These are phyloP conservation scores for Usnea hakonensis DNA, from an alignment of 495 filamentous ascomycete genomes.

Conservation along the genomic window DNA sequence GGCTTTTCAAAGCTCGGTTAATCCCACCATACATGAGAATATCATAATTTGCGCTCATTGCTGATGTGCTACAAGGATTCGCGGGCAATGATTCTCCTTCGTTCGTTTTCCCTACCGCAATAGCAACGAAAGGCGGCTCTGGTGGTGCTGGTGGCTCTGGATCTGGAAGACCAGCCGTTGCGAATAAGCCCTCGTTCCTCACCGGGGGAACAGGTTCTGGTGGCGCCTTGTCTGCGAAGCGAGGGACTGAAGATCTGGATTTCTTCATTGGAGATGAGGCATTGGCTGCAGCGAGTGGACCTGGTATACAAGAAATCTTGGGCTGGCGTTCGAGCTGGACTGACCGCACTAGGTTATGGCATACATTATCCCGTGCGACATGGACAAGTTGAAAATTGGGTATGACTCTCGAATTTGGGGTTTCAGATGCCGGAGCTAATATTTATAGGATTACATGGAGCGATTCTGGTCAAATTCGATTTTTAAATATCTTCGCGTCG, in stretches of 20 bases:
- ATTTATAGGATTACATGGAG: slow-evolving; percentile 83
- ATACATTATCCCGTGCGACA: slow-evolving; percentile 96
- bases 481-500: slow-evolving; percentile 97
- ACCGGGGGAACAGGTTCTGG: slow-evolving; percentile 77
- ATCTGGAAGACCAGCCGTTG: slow-evolving; percentile 80
- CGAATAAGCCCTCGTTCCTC: slow-evolving; percentile 88
- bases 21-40: slow-evolving; percentile 22
- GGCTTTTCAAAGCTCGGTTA: slow-evolving; percentile 96
- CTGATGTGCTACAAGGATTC: slow-evolving; percentile 58
- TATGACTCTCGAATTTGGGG: slow-evolving; percentile 29
- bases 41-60: neutral
- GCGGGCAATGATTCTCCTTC: slow-evolving; percentile 98
- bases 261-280: slow-evolving; percentile 99
- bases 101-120: slow-evolving; percentile 97
- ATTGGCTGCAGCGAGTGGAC: slow-evolving; percentile 70
- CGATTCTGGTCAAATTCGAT: slow-evolving; percentile 99
- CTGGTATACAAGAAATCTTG: slow-evolving; percentile 46
- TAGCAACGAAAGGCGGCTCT: slow-evolving; percentile 80
- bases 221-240: slow-evolving; percentile 80
- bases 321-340: neutral
- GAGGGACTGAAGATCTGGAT: slow-evolving; percentile 94
- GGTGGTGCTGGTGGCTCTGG: slow-evolving; percentile 65
- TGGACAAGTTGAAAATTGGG: slow-evolving; percentile 98
- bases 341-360: slow-evolving; percentile 62
- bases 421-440: slow-evolving; percentile 23